phyloP scores from a whole-genome alignment of 2,329 filamentous ascomycete genomes.

The Neophaeococcomyces mojaviensis region DNA sequence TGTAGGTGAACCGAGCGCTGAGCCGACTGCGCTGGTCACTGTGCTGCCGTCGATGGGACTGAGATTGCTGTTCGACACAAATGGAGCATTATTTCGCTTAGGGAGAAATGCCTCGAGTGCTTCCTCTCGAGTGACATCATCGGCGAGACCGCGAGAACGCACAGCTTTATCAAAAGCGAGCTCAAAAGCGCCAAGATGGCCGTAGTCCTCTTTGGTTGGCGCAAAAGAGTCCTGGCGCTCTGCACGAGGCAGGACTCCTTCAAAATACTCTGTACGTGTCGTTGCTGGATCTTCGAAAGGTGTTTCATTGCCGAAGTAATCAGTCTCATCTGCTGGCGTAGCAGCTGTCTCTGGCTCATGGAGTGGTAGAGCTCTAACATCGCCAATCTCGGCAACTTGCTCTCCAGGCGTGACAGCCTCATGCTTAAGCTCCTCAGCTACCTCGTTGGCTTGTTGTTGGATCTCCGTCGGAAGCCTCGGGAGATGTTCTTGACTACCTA shows the following conservation, averaged over 20 bases:
- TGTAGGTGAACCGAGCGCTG: not conserved
- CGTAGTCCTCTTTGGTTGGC: not conserved
- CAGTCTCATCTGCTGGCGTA: not conserved
- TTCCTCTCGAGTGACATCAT: slow-evolving; percentile 13
- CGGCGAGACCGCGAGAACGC: slow-evolving; percentile 14
- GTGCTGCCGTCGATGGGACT: not conserved
- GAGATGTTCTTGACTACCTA: not conserved
- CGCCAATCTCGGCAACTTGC: not conserved
- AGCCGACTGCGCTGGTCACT: slow-evolving; percentile 2
- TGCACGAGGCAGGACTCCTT: not conserved
- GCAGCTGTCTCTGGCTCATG: not conserved
- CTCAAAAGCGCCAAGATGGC: slow-evolving; percentile 13
- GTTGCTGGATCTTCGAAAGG: not conserved
- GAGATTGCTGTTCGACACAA: slow-evolving; percentile 2
- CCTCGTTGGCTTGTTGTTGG: not conserved
- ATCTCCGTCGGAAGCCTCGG: not conserved
- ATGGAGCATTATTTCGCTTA: slow-evolving; percentile 10
- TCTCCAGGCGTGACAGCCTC: not conserved
- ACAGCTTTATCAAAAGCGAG: slow-evolving; percentile 19
- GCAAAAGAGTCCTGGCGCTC: not conserved
- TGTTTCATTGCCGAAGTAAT: not conserved
- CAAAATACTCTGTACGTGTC: not conserved
- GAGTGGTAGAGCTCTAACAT: not conserved
- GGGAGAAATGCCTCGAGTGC: slow-evolving; percentile 17
- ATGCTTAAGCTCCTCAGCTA: not conserved